Percentiles rank a stretch among this genome's conserved stretches.
Evolutionary conservation across 2,329 filamentous ascomycete species (phyloP).

Genomic region (Didymella lethalis): DNA sequence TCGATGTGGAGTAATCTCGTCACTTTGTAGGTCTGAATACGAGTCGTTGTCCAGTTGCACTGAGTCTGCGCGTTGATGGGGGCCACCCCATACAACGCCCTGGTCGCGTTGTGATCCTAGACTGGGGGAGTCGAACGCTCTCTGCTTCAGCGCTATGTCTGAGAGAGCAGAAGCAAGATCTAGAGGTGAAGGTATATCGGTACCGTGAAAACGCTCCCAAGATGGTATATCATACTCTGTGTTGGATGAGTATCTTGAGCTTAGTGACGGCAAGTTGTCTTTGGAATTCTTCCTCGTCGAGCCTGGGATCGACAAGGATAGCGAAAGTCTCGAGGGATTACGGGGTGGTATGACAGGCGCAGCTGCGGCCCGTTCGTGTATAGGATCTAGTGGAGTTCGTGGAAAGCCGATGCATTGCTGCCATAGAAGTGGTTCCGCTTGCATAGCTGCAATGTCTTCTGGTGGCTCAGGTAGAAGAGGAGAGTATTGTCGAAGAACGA

Average conservation of each 20-base stretch:
- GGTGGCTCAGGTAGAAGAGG: constrained; percentile 45
- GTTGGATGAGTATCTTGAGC: constrained; percentile 1
- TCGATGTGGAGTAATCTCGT: constrained; percentile 1
- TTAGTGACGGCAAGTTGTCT: background rate
- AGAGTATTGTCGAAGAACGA: constrained; percentile 25
- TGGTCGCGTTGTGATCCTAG: constrained; percentile 23
- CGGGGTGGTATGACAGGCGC: constrained; percentile 27
- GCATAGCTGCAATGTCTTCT: constrained; percentile 27
- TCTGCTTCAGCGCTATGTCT: constrained; percentile 30
- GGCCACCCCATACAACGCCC: background rate
- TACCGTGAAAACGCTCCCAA: background rate
- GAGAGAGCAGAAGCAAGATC: constrained; percentile 25
- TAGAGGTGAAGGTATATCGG: constrained; percentile 1
- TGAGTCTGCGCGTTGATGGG: constrained; percentile 7
- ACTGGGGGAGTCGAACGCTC: constrained; percentile 33
- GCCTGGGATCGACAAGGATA: constrained; percentile 19
- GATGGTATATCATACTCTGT: background rate
- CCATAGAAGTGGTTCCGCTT: constrained; percentile 24
- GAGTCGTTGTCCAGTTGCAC: background rate
- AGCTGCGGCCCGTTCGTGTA: constrained; percentile 25
- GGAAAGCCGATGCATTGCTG: constrained; percentile 16
- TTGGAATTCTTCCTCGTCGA: constrained; percentile 1
- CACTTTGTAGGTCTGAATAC: background rate
- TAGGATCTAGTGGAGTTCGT: constrained; percentile 29
- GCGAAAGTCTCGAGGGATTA: constrained; percentile 30